These are phyloP conservation scores for Penicillium rolfsii DNA, from an alignment of 2,329 filamentous ascomycete genomes.

Conservation along the genomic window DNA sequence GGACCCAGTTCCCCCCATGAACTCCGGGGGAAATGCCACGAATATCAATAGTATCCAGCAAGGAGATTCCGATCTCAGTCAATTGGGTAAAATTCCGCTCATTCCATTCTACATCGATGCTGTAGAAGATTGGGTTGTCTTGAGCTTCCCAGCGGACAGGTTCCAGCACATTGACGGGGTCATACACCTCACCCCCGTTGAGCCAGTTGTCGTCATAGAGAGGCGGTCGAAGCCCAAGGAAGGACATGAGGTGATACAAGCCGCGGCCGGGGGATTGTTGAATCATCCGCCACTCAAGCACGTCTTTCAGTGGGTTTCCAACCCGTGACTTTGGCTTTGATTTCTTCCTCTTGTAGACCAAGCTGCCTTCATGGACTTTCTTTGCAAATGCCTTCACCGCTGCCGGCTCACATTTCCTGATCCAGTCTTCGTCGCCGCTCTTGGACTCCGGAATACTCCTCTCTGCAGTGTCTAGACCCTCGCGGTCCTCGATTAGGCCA, in stretches of 20 bases:
- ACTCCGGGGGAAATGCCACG: slow-evolving; percentile 61
- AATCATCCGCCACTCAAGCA: neutral
- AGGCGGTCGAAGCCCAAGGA: neutral
- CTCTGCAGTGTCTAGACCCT: neutral
- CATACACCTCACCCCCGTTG: neutral
- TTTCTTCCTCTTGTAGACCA: neutral
- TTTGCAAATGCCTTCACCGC: neutral
- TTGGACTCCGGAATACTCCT: neutral
- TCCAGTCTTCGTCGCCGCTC: neutral
- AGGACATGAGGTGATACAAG: neutral
- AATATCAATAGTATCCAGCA: slow-evolving; percentile 71
- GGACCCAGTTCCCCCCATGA: slow-evolving; percentile 67
- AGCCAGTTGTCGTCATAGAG: neutral
- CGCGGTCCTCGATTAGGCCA: neutral
- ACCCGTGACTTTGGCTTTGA: neutral
- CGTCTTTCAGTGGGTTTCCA: too few species aligned
- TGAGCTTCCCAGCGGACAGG: neutral
- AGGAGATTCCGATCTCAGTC: slow-evolving; percentile 84
- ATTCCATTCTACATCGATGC: slow-evolving; percentile 80
- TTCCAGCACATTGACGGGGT: neutral
- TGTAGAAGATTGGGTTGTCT: slow-evolving; percentile 48
- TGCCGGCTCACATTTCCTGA: neutral
- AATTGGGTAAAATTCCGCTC: slow-evolving; percentile 69
- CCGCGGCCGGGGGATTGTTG: neutral
- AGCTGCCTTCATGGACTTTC: neutral